Evolutionary conservation across 805 yeast species (phyloP).

Genomic region (Saccharomycopsis sp.): DNA sequence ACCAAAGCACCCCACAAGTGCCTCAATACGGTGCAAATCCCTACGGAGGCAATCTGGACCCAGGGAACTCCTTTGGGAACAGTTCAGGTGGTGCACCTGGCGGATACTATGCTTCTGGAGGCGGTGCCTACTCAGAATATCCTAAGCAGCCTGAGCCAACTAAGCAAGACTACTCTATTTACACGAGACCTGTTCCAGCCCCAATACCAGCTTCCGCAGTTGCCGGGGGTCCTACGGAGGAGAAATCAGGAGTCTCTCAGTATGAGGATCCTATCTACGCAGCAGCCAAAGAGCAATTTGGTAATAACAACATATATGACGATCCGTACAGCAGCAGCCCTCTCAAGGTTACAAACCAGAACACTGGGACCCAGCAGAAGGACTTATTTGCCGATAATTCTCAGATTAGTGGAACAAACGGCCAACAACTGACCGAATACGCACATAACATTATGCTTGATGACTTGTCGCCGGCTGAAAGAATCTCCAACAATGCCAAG

Average conservation of each 20-base stretch:
- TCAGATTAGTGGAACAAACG: not conserved
- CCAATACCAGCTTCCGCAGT: conserved; percentile 1
- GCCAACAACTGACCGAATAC: not conserved
- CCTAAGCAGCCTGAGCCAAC: not conserved
- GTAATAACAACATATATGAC: conserved; percentile 5
- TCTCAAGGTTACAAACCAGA: not conserved
- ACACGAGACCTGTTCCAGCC: conserved; percentile 6
- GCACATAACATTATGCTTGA: not conserved
- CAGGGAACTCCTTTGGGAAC: not conserved
- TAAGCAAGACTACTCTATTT: conserved; percentile 7
- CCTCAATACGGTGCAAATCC: not conserved
- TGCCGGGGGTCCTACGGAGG: not conserved
- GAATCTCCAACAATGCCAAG: not conserved
- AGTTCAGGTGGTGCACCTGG: not conserved
- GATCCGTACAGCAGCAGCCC: conserved; percentile 3
- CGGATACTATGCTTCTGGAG: not conserved
- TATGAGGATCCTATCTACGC: conserved; percentile 10
- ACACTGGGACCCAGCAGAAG: not conserved
- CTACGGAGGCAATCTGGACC: not conserved
- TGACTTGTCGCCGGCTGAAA: not conserved
- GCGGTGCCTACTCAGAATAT: not conserved
- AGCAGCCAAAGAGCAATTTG: conserved; percentile 10
- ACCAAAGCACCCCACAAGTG: conserved; percentile 1
- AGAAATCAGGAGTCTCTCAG: not conserved
- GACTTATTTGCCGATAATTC: not conserved